Percentiles rank a stretch among this genome's conserved stretches.
Conservation (phyloP, 2,329 filamentous ascomycete species). For the Fusarium scirpi region DNA sequence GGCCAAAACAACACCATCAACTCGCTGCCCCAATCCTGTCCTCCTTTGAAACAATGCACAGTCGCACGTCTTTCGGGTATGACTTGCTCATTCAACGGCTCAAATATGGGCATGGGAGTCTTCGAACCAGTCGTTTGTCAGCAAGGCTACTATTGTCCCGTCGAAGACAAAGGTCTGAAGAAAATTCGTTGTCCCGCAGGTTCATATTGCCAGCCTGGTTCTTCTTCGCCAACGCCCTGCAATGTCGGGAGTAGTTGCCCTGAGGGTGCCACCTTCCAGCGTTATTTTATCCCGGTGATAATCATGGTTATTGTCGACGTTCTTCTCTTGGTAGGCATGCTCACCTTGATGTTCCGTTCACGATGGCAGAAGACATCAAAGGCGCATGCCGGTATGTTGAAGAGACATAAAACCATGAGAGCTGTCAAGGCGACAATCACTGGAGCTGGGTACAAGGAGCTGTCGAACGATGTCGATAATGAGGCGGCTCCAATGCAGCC, state of each 20-base stretch:
- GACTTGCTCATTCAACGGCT: conserved; percentile 50
- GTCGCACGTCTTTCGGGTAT: conserved; percentile 51
- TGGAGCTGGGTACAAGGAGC: conserved; percentile 49
- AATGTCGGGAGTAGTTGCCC: conserved; percentile 60
- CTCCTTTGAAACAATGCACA: conserved; percentile 55
- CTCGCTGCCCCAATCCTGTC: conserved; percentile 59
- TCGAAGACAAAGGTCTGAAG: conserved; percentile 50
- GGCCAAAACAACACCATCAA: conserved; percentile 60
- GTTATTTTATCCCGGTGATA: conserved; percentile 58
- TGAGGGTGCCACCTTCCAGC: conserved; percentile 56
- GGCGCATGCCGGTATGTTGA: conserved; percentile 25
- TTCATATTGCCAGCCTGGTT: conserved; percentile 64
- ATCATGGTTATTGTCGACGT: conserved; percentile 59
- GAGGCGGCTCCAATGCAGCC: conserved; percentile 53
- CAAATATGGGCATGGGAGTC: conserved; percentile 58
- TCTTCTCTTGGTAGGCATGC: conserved; percentile 52
- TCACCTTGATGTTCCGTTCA: conserved; percentile 37
- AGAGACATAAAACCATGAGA: conserved; percentile 45
- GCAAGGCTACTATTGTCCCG: conserved; percentile 63
- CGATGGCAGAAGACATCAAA: conserved; percentile 35
- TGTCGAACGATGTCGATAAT: conserved; percentile 51
- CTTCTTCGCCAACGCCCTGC: conserved; percentile 61
- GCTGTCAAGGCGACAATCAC: conserved; percentile 48
- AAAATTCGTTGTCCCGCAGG: conserved; percentile 60
- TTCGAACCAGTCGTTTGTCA: conserved; percentile 66